Evolutionary conservation across 139 green algal genomes (phyloP), one percentile per base, ranked within the genome.

Genomic region (Asterochloris erici): DNA sequence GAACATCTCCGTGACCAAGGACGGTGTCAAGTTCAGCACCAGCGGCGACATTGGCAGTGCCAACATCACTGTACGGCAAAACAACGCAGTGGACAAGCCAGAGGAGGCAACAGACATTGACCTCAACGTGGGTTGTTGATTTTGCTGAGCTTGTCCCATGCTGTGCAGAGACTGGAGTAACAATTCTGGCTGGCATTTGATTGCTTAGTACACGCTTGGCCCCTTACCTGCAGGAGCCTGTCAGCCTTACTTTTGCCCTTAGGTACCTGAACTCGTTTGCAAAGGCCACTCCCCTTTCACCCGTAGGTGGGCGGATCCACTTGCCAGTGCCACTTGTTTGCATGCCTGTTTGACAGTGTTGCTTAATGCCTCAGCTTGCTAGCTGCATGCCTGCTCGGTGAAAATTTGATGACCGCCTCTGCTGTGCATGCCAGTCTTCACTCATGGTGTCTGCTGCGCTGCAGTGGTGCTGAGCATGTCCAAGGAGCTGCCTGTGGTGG

Each of bases 191-290:
- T 54, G 38, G 2, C 38, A 54, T 6, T 54, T 54, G 4, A 6
- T 54, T 54, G 38, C 38, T 54, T 54, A 54, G 4, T 54, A 54
- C 38, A 54, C 38, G 6, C 38, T 54, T 2, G 38, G 4, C 38
- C 38, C 38, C 4, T 6, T 54, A 54, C 6, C 74, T 79, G 77
- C 88, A 95, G 68, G 95, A 99, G 87, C 96, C 97, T 21, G 97
- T 99, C 23, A 85, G 88, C 9, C 92, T 98, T 17, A 98, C 94
- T 19, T 99, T 99, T 89, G 96, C 97, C 13, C 89, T 99, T 73
- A 94, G 97, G 60, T 99, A 99, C 92, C 91, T 99, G 69, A 98
- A 97, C 89, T 96, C 91, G 73, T 99, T 99, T 85, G 93, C 94
- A 82, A 99, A 99, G 89, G 96, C 94, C 60, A 94, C 92, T 27